Evolutionary conservation across 305 asterid species (phyloP), one percentile per base, ranked within the genome.

Genomic region (Fraxinus baroniana): DNA sequence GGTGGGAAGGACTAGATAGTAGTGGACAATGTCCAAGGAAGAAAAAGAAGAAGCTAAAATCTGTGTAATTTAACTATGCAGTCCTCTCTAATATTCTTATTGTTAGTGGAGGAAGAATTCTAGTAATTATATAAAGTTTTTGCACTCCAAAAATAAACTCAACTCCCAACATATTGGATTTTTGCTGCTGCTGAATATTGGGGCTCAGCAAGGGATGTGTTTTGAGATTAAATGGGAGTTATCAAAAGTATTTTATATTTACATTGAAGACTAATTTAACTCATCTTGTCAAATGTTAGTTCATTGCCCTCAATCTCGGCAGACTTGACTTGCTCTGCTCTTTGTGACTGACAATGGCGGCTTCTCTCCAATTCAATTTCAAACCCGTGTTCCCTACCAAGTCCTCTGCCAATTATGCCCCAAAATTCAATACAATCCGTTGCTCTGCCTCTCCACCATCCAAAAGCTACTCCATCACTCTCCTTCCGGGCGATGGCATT

Each of bases 401-500:
- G 35, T 33, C 85, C 74, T 20, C 76, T 24, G 33, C 90, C 85
- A 87, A 81, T 41, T 75, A 55, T 79, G 70, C 77, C 52, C 77
- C 88, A n/a, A 91, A 86, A 79, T 80, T 84, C 86, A 78, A 89
- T 77, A 70, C 79, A 17, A 41, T 92, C 86, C 89, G 95, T 81
- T 95, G 97, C 89, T 83, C 91, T 76, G 86, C 93, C 83, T 78
- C 94, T 49, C 5, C 90, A 44, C 86, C 91, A 8, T 72, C 89
- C 82, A 95, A 87, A 88, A 86, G 88, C 86, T 93, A 94, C 88
- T 78, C 84, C 82, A 86, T 93, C 85, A 91, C 97, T 77, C 95
- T 94, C 81, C 98, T 95, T 71, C 97, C 99, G 26, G 99, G 98
- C 55, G 99, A 94, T 87, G 98, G 99, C 78, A 95, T 95, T 77